Evolutionary conservation across 371 early-diverging fungal genomes (phyloP).

Genomic region (Umbelopsis sp.): DNA sequence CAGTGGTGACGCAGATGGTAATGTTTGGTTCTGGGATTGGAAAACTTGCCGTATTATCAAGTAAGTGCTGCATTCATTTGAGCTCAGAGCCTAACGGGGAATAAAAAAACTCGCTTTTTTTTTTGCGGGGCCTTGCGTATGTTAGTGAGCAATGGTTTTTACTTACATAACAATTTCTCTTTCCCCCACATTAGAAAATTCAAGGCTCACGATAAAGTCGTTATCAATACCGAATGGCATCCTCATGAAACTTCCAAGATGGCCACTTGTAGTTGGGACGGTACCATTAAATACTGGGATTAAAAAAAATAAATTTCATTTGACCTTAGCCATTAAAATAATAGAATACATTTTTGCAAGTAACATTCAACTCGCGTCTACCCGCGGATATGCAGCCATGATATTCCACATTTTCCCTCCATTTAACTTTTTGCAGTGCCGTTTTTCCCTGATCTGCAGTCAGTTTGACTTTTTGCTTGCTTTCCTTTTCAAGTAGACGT

Average conservation of each 20-base stretch:
- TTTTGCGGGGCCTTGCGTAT: neutral
- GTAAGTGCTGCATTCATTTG: constrained; percentile 24
- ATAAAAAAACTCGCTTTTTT: neutral
- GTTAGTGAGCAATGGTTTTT: neutral
- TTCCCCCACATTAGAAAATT: constrained; percentile 59
- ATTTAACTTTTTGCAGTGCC: neutral
- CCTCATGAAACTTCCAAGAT: constrained; percentile 94
- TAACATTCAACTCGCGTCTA: too few species aligned
- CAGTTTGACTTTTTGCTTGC: neutral
- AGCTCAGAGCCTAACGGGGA: neutral
- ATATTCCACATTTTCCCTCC: too few species aligned
- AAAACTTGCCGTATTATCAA: constrained; percentile 83
- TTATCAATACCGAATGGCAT: constrained; percentile 92
- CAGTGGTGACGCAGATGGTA: constrained; percentile 93
- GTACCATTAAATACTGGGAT: constrained; percentile 92
- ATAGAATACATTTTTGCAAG: neutral
- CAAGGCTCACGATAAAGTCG: constrained; percentile 90
- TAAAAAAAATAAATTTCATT: constrained; percentile 42
- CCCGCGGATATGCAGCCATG: too few species aligned
- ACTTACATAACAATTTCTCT: neutral
- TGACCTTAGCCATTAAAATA: neutral
- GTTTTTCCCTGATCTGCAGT: constrained; percentile 1
- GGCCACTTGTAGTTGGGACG: constrained; percentile 96
- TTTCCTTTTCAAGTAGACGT: neutral
- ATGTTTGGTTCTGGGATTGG: constrained; percentile 97